Evolutionary conservation across 306 rosid genomes (phyloP), one percentile per base, ranked within the genome.

Genomic region (Dicorynia guianensis): DNA sequence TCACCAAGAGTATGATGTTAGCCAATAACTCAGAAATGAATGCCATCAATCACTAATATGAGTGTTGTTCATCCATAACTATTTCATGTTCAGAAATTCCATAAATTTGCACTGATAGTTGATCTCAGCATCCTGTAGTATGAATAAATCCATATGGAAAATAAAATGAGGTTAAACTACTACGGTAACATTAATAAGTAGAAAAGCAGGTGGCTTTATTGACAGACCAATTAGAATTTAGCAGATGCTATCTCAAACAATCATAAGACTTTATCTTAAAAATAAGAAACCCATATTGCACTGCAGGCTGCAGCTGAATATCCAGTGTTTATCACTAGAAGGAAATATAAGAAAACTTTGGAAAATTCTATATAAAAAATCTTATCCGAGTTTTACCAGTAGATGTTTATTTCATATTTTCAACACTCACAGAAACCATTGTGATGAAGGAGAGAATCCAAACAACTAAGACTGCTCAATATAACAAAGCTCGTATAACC

Each of bases 21-120:
- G 79, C 72, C 63, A 79, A 7, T 10, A 86, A 52, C 81, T 83
- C 96, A 4, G 78, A 71, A 78, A 87, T 25, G 62, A 87, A 79
- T 30, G 86, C 90, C 91, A 87, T 93, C 74, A 61, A 67, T 55
- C 57, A 48, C 38, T 69, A 44, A 58, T 57, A 54, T 38, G 42
- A 65, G 71, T 72, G 63, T 64, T 75, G 53, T 74, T 71, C 60
- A 61, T 81, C 72, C 70, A 76, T 62, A 75, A 57, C 66, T 12
- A 46, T 76, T 80, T 55, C 81, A 80, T 55, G 80, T 65, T 69
- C 72, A 83, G 49, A 30, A 72, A 38, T 78, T 67, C 76, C 50
- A 57, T 38, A 25, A 48, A 67, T 60, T 70, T 66, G 46, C 67
- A 35, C 59, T 38, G 49, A 13, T 25, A 50, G 34, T 50, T 66